Evolutionary conservation across 768 basidiomycete species (phyloP).

Genomic region (Podaxis carcinomalis): DNA sequence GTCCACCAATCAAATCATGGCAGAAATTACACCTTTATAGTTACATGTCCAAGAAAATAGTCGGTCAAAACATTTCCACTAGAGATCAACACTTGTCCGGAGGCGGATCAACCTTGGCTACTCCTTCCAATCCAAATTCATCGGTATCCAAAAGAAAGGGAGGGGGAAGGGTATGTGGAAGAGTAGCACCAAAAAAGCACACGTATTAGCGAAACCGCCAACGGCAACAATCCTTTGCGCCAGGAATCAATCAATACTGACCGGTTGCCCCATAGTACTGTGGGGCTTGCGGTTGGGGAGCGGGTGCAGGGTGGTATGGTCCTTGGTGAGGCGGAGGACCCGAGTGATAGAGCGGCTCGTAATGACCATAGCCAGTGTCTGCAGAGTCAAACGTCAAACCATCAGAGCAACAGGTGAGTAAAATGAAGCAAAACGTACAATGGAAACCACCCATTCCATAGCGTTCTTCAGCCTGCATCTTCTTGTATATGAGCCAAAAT

Average conservation of each 20-base stretch:
- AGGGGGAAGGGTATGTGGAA: background rate
- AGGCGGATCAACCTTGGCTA: background rate
- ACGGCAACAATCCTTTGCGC: background rate
- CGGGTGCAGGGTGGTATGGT: background rate
- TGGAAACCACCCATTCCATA: slow-evolving; percentile 75
- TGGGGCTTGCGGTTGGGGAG: slow-evolving; percentile 24
- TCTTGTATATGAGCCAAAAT: slow-evolving; percentile 88
- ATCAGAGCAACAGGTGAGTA: background rate
- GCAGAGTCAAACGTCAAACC: background rate
- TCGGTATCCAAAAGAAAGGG: background rate
- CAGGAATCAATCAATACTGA: slow-evolving; percentile 15
- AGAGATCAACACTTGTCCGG: background rate
- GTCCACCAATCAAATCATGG: background rate
- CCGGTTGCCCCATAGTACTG: slow-evolving; percentile 39
- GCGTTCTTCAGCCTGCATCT: slow-evolving; percentile 81
- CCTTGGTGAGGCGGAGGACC: slow-evolving; percentile 15
- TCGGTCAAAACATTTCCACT: too few species aligned
- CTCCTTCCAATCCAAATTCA: background rate
- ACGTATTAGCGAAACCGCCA: background rate
- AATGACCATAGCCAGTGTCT: slow-evolving; percentile 41
- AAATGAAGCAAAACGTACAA: slow-evolving; percentile 46
- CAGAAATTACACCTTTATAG: too few species aligned
- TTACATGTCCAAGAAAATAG: too few species aligned
- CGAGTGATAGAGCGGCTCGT: slow-evolving; percentile 33
- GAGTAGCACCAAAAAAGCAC: background rate